These are phyloP conservation scores for Pichia heedii DNA, from an alignment of 805 yeast species.

Conservation along the genomic window DNA sequence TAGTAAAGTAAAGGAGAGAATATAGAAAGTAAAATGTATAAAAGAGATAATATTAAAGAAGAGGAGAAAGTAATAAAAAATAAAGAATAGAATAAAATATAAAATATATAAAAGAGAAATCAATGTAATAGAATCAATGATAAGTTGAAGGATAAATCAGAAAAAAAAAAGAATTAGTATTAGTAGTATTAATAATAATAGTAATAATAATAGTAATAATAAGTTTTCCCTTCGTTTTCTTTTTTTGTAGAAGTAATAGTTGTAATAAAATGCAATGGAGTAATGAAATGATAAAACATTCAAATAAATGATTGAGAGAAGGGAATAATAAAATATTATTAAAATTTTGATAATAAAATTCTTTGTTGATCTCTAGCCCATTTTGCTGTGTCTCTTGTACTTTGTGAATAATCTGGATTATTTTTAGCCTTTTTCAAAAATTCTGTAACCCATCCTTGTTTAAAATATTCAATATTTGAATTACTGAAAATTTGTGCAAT, in stretches of 20 bases:
- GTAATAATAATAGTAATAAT: no score
- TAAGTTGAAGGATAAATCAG: no score
- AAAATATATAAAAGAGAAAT: neutral
- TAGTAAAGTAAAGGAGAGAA: neutral
- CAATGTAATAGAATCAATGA: no score
- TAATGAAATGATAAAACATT: no score
- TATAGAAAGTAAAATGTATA: neutral
- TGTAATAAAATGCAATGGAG: no score
- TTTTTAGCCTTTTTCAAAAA: conserved; percentile 67
- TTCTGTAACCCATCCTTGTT: conserved; percentile 70
- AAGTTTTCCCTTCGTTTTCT: no score
- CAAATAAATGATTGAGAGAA: no score
- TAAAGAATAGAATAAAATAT: no score
- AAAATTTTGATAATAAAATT: conserved; percentile 14
- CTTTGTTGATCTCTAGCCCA: conserved; percentile 93
- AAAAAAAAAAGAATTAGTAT: no score
- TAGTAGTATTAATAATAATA: no score
- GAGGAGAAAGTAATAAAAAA: neutral
- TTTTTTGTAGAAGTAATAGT: no score
- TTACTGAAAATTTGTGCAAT: conserved; percentile 81
- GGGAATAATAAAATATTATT: neutral
- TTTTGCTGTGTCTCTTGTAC: conserved; percentile 84
- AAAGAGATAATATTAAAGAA: neutral
- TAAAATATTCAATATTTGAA: conserved; percentile 54
- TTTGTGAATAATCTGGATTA: conserved; percentile 49